phyloP scores from a whole-genome alignment of 345 rosid species.

The Trapa bicornis region DNA sequence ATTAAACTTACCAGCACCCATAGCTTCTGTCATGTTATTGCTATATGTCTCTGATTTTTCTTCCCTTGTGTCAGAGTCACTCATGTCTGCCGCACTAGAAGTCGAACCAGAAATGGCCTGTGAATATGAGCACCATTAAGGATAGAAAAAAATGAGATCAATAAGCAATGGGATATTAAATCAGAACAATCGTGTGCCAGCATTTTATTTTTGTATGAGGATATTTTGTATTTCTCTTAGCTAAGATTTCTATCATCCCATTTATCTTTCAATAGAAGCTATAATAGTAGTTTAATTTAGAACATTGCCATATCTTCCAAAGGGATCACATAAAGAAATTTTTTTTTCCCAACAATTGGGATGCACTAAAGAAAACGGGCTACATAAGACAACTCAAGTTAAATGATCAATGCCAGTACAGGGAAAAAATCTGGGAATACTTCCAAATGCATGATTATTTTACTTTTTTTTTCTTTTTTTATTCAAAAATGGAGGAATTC shows the following conservation, averaged over 20 bases:
- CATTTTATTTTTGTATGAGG: not conserved
- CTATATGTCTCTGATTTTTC: conserved; percentile 70
- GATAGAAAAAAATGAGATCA: not conserved
- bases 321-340: not conserved
- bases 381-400: not conserved
- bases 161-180: not conserved
- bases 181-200: not conserved
- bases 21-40: conserved; percentile 87
- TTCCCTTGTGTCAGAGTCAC: conserved; percentile 32
- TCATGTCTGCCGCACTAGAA: conserved; percentile 38
- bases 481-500: too few relatives aligned
- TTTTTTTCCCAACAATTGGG: not conserved
- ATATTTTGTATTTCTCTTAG: too few relatives aligned
- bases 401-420: not conserved
- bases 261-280: too few relatives aligned
- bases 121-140: not conserved
- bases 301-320: too few relatives aligned
- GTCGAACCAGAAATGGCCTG: conserved; percentile 64
- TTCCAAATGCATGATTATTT: not conserved
- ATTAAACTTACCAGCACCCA: conserved; percentile 75
- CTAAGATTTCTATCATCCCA: too few relatives aligned
- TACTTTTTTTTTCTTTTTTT: not conserved
- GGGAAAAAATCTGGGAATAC: not conserved
- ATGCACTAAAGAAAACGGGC: not conserved
- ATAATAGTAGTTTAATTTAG: too few relatives aligned